A percentile compares a stretch with the other conserved stretches of the same genome.
Evolutionary conservation across 2,329 filamentous ascomycete species (phyloP).

Genomic region (Epichloe typhina): DNA sequence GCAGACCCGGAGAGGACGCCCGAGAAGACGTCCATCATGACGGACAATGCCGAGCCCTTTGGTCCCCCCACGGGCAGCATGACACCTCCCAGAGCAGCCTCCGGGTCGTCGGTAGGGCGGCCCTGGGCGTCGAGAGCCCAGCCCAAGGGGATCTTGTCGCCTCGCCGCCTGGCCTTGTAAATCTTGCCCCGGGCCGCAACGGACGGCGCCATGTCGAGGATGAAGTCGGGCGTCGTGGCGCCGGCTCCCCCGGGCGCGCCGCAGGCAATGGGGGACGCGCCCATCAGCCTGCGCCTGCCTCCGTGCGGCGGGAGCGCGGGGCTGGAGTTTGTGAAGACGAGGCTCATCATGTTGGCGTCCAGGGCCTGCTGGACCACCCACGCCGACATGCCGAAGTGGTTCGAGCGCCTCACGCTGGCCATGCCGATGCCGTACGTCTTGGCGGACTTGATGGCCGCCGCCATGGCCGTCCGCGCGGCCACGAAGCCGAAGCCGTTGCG

Average conservation of each 20-base stretch:
- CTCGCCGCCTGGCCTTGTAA: slow-evolving; percentile 53
- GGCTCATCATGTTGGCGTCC: slow-evolving; percentile 55
- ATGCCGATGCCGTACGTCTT: slow-evolving; percentile 57
- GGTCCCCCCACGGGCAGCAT: slow-evolving; percentile 82
- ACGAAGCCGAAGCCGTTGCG: slow-evolving; percentile 67
- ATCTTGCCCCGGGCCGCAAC: slow-evolving; percentile 61
- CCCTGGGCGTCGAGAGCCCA: slow-evolving; percentile 69
- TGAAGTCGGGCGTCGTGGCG: slow-evolving; percentile 44
- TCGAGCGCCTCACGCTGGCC: slow-evolving; percentile 61
- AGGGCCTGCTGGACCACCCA: slow-evolving; percentile 70
- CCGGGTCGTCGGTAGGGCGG: slow-evolving; percentile 56
- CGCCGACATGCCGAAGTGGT: slow-evolving; percentile 74
- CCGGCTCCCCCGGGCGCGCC: slow-evolving; percentile 52
- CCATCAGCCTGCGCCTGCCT: slow-evolving; percentile 54
- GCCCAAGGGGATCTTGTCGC: slow-evolving; percentile 54
- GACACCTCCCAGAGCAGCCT: slow-evolving; percentile 56
- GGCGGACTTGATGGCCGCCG: slow-evolving; percentile 53
- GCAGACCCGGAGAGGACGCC: slow-evolving; percentile 69
- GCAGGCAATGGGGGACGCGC: slow-evolving; percentile 61
- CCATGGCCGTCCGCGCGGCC: slow-evolving; percentile 53
- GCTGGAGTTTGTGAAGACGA: slow-evolving; percentile 60
- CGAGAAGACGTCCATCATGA: slow-evolving; percentile 88
- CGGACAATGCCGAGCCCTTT: slow-evolving; percentile 61
- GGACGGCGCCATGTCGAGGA: slow-evolving; percentile 62
- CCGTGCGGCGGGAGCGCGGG: slow-evolving; percentile 62